A percentile compares a stretch with the other conserved stretches of the same genome.
Conservation (phyloP, 495 filamentous ascomycete species). For the Choiromyces venosus region DNA sequence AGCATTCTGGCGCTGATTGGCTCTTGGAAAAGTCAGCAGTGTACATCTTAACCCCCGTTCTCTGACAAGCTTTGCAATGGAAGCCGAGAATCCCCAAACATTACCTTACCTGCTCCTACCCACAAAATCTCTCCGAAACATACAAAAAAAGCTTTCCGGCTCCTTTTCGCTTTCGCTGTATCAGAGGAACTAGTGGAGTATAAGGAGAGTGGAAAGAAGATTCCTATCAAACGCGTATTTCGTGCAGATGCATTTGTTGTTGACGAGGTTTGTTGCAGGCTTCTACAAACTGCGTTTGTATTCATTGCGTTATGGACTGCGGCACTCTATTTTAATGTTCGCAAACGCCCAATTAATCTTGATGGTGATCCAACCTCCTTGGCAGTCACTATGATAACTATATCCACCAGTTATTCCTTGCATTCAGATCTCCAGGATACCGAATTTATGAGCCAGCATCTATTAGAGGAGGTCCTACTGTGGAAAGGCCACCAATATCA, state of each 20-base stretch:
- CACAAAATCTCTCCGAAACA: neutral
- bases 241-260: neutral
- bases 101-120: neutral
- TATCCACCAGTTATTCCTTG: neutral
- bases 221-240: neutral
- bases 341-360: neutral
- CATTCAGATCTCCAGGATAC: neutral
- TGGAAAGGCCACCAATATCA: neutral
- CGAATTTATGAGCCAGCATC: neutral
- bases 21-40: neutral
- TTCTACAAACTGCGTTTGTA: neutral
- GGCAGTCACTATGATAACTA: neutral
- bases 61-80: neutral
- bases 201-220: neutral
- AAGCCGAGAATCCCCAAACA: neutral
- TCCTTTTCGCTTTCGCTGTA: slow-evolving; percentile 4
- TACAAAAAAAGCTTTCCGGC: neutral
- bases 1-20: neutral
- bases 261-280: neutral
- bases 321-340: neutral
- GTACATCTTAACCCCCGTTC: neutral
- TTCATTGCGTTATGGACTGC: neutral
- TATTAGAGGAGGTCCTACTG: neutral
- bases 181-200: neutral
- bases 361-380: slow-evolving; percentile 7